Base-by-base conservation (phyloP, 768 basidiomycete genomes). In the Astraeus odoratus region DNA sequence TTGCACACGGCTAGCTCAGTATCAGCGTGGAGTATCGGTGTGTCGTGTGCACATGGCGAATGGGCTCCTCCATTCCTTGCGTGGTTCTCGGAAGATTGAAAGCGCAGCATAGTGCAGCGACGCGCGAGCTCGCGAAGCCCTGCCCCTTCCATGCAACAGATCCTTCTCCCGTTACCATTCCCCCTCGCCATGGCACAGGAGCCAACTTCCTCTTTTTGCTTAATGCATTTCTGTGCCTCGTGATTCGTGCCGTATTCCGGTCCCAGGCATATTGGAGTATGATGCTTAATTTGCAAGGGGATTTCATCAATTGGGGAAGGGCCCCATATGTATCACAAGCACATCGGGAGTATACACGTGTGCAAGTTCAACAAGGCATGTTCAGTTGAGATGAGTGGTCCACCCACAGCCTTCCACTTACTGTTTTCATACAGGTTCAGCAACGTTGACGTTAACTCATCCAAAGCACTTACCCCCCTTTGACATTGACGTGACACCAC, bases 241-340 rank as follows among this genome's bases (percentile, higher is more conserved):
- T 29, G 27, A 4, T 41, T 41, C 39, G 39, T 41, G 19, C 39
- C 39, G 39, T 41, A 26, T 27, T 41, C 39, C 39, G 39, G 27
- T 29, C 27, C n/a, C 16, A 16, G 19, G n/a, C 22, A 20, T 8
- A 8, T 37, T 31, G 30, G 35, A 16, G 24, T 18, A 12, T 39
- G n/a, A 39, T 27, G 15, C 19, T 29, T 10, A 10, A 20, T 10
- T 10, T 23, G 9, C 39, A 41, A 29, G 20, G 5, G 9, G 15
- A n/a, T 27, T 40, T 39, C 39, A 39, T 39, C 26, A 29, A 29
- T 29, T 18, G 12, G 29, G 25, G 39, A 41, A 29, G 16, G 29
- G 39, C 39, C 16, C 39, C 27, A 29, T 29, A 30, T 29, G n/a
- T 41, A 18, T 27, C 16, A 5, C 26, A 9, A 12, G 39, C 10